A percentile compares a stretch with the other conserved stretches of the same genome.
These are phyloP conservation scores for Penicillium crystallinum DNA, from an alignment of 495 filamentous ascomycete species.

Conservation along the genomic window DNA sequence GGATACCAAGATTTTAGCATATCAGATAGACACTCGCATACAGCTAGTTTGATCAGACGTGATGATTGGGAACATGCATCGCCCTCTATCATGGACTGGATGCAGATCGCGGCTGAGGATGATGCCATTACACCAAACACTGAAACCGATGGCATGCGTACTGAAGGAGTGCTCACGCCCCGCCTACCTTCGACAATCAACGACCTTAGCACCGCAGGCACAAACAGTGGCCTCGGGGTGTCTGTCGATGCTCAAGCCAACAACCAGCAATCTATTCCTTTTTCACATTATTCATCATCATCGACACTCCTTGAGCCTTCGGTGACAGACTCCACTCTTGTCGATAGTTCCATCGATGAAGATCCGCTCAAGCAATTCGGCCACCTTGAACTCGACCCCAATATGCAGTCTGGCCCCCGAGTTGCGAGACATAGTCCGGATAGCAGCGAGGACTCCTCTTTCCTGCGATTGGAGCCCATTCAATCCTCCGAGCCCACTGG, in stretches of 20 bases:
- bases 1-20: conserved; percentile 15
- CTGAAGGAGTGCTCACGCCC: conserved; percentile 23
- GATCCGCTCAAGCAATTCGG: background rate
- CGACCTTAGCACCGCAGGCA: conserved; percentile 7
- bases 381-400: background rate
- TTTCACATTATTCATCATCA: conserved; percentile 12
- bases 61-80: conserved; percentile 53
- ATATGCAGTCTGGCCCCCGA: conserved; percentile 31
- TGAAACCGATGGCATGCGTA: conserved; percentile 9
- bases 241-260: conserved; percentile 34
- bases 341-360: background rate
- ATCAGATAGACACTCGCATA: conserved; percentile 21
- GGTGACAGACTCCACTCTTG: background rate
- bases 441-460: conserved; percentile 39
- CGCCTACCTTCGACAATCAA: conserved; percentile 12
- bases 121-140: conserved; percentile 19
- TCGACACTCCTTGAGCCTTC: background rate
- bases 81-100: conserved; percentile 52
- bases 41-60: conserved; percentile 42
- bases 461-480: conserved; percentile 29
- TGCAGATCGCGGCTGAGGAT: conserved; percentile 44
- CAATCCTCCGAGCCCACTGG: conserved; percentile 34
- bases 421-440: conserved; percentile 53
- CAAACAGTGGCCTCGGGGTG: conserved; percentile 29
- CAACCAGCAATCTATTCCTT: conserved; percentile 19